A percentile compares a stretch with the other conserved stretches of the same genome.
Conservation (phyloP, 1,284 basidiomycete species). For the Moesziomyces aphidis region DNA sequence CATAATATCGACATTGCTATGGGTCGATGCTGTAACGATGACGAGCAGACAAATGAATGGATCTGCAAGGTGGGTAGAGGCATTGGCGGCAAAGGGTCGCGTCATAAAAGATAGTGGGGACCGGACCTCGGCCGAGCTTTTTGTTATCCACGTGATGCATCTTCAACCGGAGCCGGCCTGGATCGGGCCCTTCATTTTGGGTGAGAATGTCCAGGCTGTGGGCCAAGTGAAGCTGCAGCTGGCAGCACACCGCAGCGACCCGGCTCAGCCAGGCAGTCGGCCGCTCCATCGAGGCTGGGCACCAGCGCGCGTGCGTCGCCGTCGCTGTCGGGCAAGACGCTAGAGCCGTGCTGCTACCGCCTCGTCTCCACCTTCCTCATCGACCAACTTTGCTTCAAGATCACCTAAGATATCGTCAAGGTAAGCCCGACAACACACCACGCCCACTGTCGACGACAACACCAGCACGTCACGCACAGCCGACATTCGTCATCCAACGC, state of each 20-base stretch:
- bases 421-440: slow-evolving; percentile 22
- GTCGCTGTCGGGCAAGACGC: slow-evolving; percentile 3
- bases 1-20: too few relatives aligned
- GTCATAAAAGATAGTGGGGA: too few relatives aligned
- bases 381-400: slow-evolving; percentile 37
- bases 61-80: too few relatives aligned
- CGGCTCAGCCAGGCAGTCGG: too few relatives aligned
- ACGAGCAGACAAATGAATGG: too few relatives aligned
- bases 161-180: not conserved
- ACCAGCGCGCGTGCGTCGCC: not conserved
- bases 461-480: slow-evolving; percentile 16
- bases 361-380: slow-evolving; percentile 25
- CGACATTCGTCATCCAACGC: not conserved
- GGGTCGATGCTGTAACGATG: too few relatives aligned
- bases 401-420: slow-evolving; percentile 44
- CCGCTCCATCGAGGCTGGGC: not conserved
- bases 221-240: too few relatives aligned
- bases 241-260: too few relatives aligned
- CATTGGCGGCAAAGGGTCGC: too few relatives aligned
- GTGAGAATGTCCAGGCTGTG: not conserved
- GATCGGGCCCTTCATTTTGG: not conserved
- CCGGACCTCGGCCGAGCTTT: not conserved
- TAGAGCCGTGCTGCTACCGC: slow-evolving; percentile 1
- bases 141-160: not conserved
- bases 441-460: slow-evolving; percentile 9